A percentile compares a stretch with the other conserved stretches of the same genome.
Conservation (phyloP, 495 filamentous ascomycete genomes). For the Neurospora pannonica region DNA sequence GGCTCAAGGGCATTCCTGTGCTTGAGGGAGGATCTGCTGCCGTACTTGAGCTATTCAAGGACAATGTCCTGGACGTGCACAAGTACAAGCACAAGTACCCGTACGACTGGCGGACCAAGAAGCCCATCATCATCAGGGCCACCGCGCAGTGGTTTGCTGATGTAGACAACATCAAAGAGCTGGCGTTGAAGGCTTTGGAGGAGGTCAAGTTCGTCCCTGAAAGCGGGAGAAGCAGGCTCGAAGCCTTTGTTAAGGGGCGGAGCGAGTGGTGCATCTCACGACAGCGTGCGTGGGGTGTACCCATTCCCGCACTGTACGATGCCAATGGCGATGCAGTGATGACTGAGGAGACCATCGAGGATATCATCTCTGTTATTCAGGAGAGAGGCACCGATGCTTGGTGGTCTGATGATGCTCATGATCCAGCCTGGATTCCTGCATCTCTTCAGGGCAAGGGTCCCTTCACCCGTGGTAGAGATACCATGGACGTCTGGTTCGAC, state of each 20-base stretch:
- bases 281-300: conserved; percentile 92
- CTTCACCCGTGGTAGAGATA: conserved; percentile 78
- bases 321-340: conserved; percentile 60
- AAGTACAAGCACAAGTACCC: conserved; percentile 84
- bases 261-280: conserved; percentile 99
- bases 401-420: conserved; percentile 76
- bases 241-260: conserved; percentile 75
- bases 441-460: conserved; percentile 34
- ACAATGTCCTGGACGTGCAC: conserved; percentile 55
- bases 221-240: conserved; percentile 58
- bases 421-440: conserved; percentile 62
- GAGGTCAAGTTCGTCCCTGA: conserved; percentile 71
- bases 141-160: conserved; percentile 98
- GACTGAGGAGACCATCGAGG: conserved; percentile 66
- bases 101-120: conserved; percentile 94
- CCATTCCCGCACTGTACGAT: conserved; percentile 85
- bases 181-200: conserved; percentile 57
- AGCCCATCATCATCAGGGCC: conserved; percentile 79
- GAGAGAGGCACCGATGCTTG: conserved; percentile 77
- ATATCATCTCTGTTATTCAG: conserved; percentile 73
- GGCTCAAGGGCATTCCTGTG: conserved; percentile 38
- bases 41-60: conserved; percentile 56
- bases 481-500: conserved; percentile 99
- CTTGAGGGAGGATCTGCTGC: conserved; percentile 51
- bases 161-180: conserved; percentile 67